phyloP scores from a whole-genome alignment of 345 rosid species.

The Lepidium africanum region DNA sequence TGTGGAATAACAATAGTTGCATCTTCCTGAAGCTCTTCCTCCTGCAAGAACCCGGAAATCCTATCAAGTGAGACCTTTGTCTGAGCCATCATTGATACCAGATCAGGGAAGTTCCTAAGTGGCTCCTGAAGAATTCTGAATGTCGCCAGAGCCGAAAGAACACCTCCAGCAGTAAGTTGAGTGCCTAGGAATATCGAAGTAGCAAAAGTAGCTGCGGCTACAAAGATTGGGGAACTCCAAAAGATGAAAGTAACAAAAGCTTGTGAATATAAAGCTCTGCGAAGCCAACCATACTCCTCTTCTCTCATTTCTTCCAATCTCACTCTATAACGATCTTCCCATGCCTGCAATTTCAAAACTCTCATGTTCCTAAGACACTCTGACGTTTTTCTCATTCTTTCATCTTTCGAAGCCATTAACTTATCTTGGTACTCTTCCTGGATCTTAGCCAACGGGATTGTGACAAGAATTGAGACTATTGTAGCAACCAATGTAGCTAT shows the following conservation, averaged over 20 bases:
- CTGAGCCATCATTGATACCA: slow-evolving; percentile 99
- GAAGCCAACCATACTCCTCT: slow-evolving; percentile 90
- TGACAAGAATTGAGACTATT: slow-evolving; percentile 70
- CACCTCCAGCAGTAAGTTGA: slow-evolving; percentile 95
- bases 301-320: slow-evolving; percentile 83
- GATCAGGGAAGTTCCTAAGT: slow-evolving; percentile 95
- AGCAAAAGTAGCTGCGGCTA: slow-evolving; percentile 86
- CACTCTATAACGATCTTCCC: slow-evolving; percentile 90
- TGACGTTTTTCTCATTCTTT: slow-evolving; percentile 99
- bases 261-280: slow-evolving; percentile 93
- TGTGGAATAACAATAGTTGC: slow-evolving; percentile 78
- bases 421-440: slow-evolving; percentile 97
- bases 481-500: slow-evolving; percentile 90
- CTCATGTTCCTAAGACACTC: slow-evolving; percentile 98
- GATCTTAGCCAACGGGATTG: slow-evolving; percentile 77
- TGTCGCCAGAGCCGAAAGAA: slow-evolving; percentile 98
- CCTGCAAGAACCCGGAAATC: slow-evolving; percentile 90
- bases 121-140: slow-evolving; percentile 99
- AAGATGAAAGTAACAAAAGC: slow-evolving; percentile 93
- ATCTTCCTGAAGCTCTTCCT: slow-evolving; percentile 93
- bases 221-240: slow-evolving; percentile 99
- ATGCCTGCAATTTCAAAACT: slow-evolving; percentile 94
- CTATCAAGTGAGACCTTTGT: slow-evolving; percentile 98
- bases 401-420: slow-evolving; percentile 96
- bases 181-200: slow-evolving; percentile 81